phyloP scores from a whole-genome alignment of 2,329 filamentous ascomycete genomes.

The Verticillium longisporum region DNA sequence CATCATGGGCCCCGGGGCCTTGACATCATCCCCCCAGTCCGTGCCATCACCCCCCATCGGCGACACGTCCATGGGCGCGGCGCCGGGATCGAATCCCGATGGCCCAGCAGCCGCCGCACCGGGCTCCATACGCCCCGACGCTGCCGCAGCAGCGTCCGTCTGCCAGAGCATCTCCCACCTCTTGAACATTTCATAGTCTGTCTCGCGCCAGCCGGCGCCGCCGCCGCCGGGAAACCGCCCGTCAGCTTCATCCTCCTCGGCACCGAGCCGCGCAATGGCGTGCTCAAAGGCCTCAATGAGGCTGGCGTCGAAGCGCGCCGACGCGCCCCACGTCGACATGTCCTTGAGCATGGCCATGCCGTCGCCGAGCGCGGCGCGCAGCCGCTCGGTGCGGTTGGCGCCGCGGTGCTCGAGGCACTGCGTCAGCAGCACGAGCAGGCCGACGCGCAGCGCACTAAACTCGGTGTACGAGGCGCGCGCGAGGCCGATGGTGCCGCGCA shows the following conservation, averaged over 20 bases:
- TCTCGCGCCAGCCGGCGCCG: slow-evolving; percentile 13
- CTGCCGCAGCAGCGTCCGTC: slow-evolving; percentile 19
- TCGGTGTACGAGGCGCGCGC: slow-evolving; percentile 49
- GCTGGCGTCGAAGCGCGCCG: slow-evolving; percentile 44
- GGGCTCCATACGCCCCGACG: not conserved
- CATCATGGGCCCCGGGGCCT: slow-evolving; percentile 13
- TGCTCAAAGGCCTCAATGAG: slow-evolving; percentile 45
- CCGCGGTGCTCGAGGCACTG: slow-evolving; percentile 27
- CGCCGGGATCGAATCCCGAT: slow-evolving; percentile 5
- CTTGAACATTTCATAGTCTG: slow-evolving; percentile 37
- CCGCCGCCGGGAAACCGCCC: slow-evolving; percentile 9
- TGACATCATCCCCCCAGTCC: not conserved
- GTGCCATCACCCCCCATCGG: slow-evolving; percentile 11
- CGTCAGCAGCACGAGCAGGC: slow-evolving; percentile 39
- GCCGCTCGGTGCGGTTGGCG: slow-evolving; percentile 20
- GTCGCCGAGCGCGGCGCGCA: slow-evolving; percentile 38
- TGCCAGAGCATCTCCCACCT: slow-evolving; percentile 33
- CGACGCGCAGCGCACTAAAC: slow-evolving; percentile 48
- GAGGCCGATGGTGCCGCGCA: slow-evolving; percentile 43
- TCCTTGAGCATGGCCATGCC: slow-evolving; percentile 44
- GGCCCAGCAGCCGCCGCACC: slow-evolving; percentile 11
- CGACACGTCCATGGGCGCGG: slow-evolving; percentile 15
- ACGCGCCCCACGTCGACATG: slow-evolving; percentile 45
- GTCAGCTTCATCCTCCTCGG: slow-evolving; percentile 32
- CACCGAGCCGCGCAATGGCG: slow-evolving; percentile 36